phyloP scores from a whole-genome alignment of 768 basidiomycete species.

The Tylopilus intermedius region DNA sequence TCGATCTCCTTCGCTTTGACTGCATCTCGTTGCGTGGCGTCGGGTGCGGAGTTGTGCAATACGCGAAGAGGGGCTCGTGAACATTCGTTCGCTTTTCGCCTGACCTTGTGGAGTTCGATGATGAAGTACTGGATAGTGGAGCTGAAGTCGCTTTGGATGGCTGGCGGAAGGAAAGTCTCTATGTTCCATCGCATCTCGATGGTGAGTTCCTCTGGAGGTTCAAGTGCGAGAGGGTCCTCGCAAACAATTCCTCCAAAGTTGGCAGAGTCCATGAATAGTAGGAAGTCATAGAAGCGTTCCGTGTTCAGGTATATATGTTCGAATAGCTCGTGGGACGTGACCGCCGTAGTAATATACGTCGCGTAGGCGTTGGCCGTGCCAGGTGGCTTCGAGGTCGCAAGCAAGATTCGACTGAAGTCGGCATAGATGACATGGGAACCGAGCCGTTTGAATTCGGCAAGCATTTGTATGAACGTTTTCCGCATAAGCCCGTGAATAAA shows the following conservation, averaged over 20 bases:
- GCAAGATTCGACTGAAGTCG: constrained; percentile 84
- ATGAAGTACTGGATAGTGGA: constrained; percentile 76
- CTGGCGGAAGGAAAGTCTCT: constrained; percentile 77
- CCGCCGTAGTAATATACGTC: constrained; percentile 89
- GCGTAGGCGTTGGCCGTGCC: constrained; percentile 94
- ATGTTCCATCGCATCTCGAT: constrained; percentile 94
- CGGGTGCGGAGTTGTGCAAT: constrained; percentile 61
- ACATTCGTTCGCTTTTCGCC: constrained; percentile 55
- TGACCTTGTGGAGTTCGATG: constrained; percentile 73
- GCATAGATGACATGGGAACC: constrained; percentile 93
- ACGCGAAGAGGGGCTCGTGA: constrained; percentile 68
- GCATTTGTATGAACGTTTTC: constrained; percentile 93
- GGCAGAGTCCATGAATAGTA: constrained; percentile 93
- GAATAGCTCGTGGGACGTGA: constrained; percentile 92
- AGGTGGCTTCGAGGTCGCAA: constrained; percentile 93
- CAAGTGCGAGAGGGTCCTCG: constrained; percentile 65
- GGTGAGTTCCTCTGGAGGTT: constrained; percentile 62
- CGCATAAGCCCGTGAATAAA: constrained; percentile 96
- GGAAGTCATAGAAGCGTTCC: constrained; percentile 86
- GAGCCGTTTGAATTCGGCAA: constrained; percentile 93
- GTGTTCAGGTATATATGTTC: constrained; percentile 86
- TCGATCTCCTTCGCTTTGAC: constrained; percentile 68
- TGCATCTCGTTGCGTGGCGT: constrained; percentile 59
- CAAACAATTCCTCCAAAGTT: constrained; percentile 91
- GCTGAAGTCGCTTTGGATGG: constrained; percentile 74